These are phyloP conservation scores for Nakaseomyces kungkrabaensis DNA, from an alignment of 1,139 yeast genomes.

Conservation along the genomic window DNA sequence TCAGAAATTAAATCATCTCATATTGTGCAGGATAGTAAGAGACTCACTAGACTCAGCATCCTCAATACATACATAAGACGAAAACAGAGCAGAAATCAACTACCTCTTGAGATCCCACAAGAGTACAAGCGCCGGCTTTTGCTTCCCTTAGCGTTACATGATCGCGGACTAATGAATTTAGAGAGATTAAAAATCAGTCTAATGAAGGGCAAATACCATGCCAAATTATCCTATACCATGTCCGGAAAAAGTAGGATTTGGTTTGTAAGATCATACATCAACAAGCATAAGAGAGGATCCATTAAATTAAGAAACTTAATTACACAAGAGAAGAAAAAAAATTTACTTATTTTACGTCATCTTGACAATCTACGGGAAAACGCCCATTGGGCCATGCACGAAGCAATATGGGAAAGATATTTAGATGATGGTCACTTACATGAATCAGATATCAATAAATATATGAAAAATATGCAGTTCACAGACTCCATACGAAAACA, in stretches of 20 bases:
- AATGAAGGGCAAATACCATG: conserved; percentile 21
- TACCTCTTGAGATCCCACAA: conserved; percentile 14
- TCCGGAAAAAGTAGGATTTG: conserved; percentile 23
- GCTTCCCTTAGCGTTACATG: conserved; percentile 24
- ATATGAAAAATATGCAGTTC: neutral
- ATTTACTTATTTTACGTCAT: conserved; percentile 17
- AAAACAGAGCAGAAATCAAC: conserved; percentile 8
- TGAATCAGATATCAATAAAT: neutral
- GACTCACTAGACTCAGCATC: conserved; percentile 9
- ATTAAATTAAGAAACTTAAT: conserved; percentile 17
- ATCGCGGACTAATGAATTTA: conserved; percentile 13
- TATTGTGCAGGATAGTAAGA: conserved; percentile 3
- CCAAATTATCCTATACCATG: conserved; percentile 16
- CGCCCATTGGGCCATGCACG: conserved; percentile 25
- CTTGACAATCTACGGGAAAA: conserved; percentile 11
- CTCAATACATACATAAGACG: conserved; percentile 14
- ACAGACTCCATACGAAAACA: neutral
- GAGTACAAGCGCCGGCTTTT: conserved; percentile 15
- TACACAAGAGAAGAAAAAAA: conserved; percentile 12
- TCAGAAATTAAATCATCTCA: neutral
- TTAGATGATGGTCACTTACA: conserved; percentile 8
- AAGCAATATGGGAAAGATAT: conserved; percentile 26
- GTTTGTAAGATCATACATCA: conserved; percentile 26
- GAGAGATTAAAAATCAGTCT: conserved; percentile 13
- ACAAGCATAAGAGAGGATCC: conserved; percentile 22